Evolutionary conservation across 2,329 filamentous ascomycete genomes (phyloP).

Genomic region (Aspergillus texensis): DNA sequence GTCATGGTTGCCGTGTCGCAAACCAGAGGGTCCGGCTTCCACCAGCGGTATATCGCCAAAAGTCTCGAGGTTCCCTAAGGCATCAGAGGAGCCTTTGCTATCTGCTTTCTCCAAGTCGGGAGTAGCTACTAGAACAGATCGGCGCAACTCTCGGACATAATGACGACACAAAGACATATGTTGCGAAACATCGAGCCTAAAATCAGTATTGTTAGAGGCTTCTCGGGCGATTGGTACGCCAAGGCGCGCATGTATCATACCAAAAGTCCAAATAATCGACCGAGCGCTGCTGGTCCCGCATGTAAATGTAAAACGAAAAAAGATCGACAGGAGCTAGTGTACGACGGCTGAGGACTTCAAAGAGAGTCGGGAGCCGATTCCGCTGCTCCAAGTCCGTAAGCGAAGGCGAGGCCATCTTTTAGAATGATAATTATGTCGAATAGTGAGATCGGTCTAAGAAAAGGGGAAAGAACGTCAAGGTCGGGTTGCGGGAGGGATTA

Average conservation of each 20-base stretch:
- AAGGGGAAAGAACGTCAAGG: slow-evolving; percentile 19
- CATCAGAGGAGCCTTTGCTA: slow-evolving; percentile 82
- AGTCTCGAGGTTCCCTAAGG: slow-evolving; percentile 71
- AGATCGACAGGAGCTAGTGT: slow-evolving; percentile 96
- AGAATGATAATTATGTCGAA: slow-evolving; percentile 3
- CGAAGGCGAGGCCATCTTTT: slow-evolving; percentile 34
- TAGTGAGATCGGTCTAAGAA: slow-evolving; percentile 8
- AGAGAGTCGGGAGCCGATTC: slow-evolving; percentile 89
- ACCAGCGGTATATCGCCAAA: slow-evolving; percentile 61
- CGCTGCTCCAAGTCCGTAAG: slow-evolving; percentile 55
- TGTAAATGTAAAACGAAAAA: slow-evolving; percentile 99
- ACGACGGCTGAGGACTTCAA: slow-evolving; percentile 90
- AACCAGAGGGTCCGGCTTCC: slow-evolving; percentile 56
- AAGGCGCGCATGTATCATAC: slow-evolving; percentile 54
- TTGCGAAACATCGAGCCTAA: slow-evolving; percentile 96
- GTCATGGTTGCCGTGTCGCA: slow-evolving; percentile 60
- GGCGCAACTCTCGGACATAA: slow-evolving; percentile 91
- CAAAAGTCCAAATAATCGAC: slow-evolving; percentile 99
- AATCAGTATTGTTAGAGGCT: slow-evolving; percentile 14
- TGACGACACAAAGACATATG: slow-evolving; percentile 96
- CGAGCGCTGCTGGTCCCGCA: slow-evolving; percentile 96
- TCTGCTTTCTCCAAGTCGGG: slow-evolving; percentile 81
- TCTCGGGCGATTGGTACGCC: no score
- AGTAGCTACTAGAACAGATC: slow-evolving; percentile 89
- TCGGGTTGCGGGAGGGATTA: neutral